phyloP scores from a whole-genome alignment of 495 filamentous ascomycete genomes.

The Penicillium bialowiezense region DNA sequence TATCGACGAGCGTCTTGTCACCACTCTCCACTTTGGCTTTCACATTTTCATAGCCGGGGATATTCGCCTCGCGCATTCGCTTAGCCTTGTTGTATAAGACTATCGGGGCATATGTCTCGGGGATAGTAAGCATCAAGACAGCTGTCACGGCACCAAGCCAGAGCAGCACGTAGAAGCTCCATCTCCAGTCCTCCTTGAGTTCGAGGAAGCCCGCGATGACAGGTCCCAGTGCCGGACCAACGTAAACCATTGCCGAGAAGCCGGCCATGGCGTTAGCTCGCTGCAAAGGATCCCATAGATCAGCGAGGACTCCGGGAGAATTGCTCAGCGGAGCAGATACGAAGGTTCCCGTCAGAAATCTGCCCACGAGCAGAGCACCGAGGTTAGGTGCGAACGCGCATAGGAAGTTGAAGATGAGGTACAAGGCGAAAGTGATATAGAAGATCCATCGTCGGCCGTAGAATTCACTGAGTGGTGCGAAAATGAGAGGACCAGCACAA shows the following conservation, averaged over 20 bases:
- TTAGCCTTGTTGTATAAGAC: constrained; percentile 28
- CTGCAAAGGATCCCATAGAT: constrained; percentile 51
- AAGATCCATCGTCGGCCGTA: constrained; percentile 51
- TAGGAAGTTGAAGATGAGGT: constrained; percentile 48
- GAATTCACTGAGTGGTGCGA: constrained; percentile 52
- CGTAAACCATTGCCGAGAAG: constrained; percentile 43
- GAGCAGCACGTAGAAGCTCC: constrained; percentile 47
- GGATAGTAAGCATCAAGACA: constrained; percentile 45
- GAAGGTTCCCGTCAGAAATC: constrained; percentile 51
- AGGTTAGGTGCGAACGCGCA: constrained; percentile 54
- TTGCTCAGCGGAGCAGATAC: constrained; percentile 49
- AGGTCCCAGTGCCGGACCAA: constrained; percentile 33
- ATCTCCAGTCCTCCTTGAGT: constrained; percentile 44
- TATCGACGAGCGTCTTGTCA: constrained; percentile 35
- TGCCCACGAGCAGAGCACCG: constrained; percentile 44
- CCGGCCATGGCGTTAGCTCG: constrained; percentile 49
- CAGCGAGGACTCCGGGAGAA: constrained; percentile 48
- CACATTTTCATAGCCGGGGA: constrained; percentile 45
- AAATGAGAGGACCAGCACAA: constrained; percentile 47
- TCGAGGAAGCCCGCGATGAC: constrained; percentile 46
- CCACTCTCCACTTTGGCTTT: constrained; percentile 40
- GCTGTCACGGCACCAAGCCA: constrained; percentile 38
- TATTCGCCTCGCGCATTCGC: constrained; percentile 33
- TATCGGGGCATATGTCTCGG: constrained; percentile 32
- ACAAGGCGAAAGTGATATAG: constrained; percentile 40